phyloP scores from a whole-genome alignment of 2,329 filamentous ascomycete species.

The Stemphylium lycopersici region DNA sequence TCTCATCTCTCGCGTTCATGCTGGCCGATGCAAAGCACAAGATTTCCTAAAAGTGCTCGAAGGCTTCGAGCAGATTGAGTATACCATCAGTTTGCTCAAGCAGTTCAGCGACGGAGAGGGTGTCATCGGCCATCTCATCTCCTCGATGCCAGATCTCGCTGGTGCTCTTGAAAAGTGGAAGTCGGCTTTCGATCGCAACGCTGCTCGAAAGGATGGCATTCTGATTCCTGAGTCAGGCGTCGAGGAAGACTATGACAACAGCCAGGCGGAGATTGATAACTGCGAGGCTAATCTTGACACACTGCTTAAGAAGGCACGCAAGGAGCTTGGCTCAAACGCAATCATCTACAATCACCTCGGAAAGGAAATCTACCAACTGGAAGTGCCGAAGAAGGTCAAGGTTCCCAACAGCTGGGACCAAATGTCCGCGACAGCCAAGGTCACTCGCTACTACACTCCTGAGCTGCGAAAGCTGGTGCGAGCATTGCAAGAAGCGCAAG shows the following conservation, averaged over 20 bases:
- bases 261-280: conserved; percentile 74
- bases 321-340: conserved; percentile 73
- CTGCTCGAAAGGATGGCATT: conserved; percentile 78
- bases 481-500: conserved; percentile 89
- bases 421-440: conserved; percentile 89
- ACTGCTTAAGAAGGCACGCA: conserved; percentile 73
- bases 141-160: conserved; percentile 82
- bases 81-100: conserved; percentile 81
- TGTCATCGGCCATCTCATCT: conserved; percentile 81
- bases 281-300: conserved; percentile 75
- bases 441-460: conserved; percentile 92
- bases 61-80: conserved; percentile 97
- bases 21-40: conserved; percentile 83
- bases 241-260: conserved; percentile 89
- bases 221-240: conserved; percentile 86
- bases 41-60: conserved; percentile 94
- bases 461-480: conserved; percentile 83
- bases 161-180: conserved; percentile 83
- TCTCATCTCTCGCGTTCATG: conserved; percentile 92
- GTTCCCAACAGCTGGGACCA: conserved; percentile 91
- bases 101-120: conserved; percentile 78
- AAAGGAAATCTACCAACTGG: conserved; percentile 96
- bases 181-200: conserved; percentile 83
- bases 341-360: conserved; percentile 72
- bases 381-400: conserved; percentile 84